Evolutionary conservation across 257 asterid species (phyloP), one percentile per base, ranked within the genome.

Genomic region (Ilex asprella): DNA sequence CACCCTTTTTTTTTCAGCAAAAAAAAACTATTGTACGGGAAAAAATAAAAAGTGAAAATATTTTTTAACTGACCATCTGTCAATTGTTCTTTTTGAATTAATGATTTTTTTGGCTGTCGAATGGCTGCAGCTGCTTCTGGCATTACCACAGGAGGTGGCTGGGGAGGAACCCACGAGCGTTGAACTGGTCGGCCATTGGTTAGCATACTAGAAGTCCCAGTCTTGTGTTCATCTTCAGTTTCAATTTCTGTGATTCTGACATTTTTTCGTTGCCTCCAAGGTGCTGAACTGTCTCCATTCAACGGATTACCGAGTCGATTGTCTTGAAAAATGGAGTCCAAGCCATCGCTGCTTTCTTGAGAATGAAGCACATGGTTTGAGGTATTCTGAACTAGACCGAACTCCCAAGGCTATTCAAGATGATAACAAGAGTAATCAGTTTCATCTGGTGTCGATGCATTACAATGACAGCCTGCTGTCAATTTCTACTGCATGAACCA

Each of bases 41-140:
- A 21, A 21, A 21, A 21, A 21, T 21, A 21, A 21, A 21, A 21
- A 21, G 27, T 21, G 27, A 0, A 21, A 21, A 21, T 21, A 21
- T 21, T 21, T 21, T 21, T 21, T 55, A 79, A 62, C 66, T 86
- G 88, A 60, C 85, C 95, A 39, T 89, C 94, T 0, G 72, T 83
- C 76, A 82, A 30, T 53, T 73, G 79, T 16, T 84, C 93, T 16
- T 73, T 73, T 70, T 75, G 89, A 16, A 43, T 27, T 2, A 70
- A 27, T 16, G 87, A 58, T 74, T 82, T 89, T 79, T 93, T 93
- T 14, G 94, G 96, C 64, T 93, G 95, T 32, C 99, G 87, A 75
- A 93, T 93, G 60, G 99, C 97, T 2, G 89, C 80, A 55, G 97
- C 92, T 54, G 99, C 96, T 75, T 87, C 99, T 0, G 94, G 86